Percentiles rank a stretch among this genome's conserved stretches.
phyloP scores from a whole-genome alignment of 306 rosid genomes.

The Lathyrus aphaca region DNA sequence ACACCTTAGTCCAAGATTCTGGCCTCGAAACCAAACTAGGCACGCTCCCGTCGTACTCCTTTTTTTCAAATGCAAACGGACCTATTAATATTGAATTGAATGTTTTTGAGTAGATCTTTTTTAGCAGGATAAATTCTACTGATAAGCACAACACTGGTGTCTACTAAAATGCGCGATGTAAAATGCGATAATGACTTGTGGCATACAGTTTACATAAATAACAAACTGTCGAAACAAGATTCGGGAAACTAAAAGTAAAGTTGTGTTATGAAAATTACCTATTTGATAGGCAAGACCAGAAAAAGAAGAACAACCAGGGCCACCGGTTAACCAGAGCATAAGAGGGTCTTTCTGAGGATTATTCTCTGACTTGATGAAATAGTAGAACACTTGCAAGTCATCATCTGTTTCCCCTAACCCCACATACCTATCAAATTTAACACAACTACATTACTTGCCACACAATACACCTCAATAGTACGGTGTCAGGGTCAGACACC shows the following conservation, averaged over 20 bases:
- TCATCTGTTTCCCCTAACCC: constrained; percentile 23
- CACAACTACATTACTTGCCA: background rate
- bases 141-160: no score
- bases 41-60: constrained; percentile 53
- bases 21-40: constrained; percentile 58
- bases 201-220: no score
- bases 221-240: no score
- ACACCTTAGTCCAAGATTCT: constrained; percentile 74
- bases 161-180: no score
- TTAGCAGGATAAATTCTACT: background rate
- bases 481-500: no score
- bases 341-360: constrained; percentile 63
- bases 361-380: constrained; percentile 49
- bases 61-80: constrained; percentile 48
- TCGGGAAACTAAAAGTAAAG: background rate
- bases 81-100: constrained; percentile 46
- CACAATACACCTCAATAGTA: background rate
- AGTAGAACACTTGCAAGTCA: constrained; percentile 30
- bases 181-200: no score
- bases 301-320: constrained; percentile 65
- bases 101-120: background rate
- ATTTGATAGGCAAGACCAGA: constrained; percentile 48
- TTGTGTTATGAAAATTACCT: constrained; percentile 39
- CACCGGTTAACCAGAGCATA: constrained; percentile 71
- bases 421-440: constrained; percentile 20